Evolutionary conservation across 495 filamentous ascomycete species (phyloP).

Genomic region (Corynascus novoguineensis): DNA sequence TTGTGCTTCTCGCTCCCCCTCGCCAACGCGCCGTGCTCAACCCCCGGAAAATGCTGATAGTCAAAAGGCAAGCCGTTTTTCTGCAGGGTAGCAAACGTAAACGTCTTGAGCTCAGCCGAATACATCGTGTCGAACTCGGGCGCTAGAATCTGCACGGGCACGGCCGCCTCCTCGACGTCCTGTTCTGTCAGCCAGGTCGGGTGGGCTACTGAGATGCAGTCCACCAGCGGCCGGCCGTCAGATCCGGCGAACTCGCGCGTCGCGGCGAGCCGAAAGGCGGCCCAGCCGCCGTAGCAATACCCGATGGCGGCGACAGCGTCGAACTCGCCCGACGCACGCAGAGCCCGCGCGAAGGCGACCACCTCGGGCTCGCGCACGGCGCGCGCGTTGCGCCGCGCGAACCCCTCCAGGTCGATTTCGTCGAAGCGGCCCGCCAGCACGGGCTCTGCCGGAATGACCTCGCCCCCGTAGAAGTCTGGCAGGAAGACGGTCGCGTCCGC

Average conservation of each 20-base stretch:
- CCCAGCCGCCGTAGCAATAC: conserved; percentile 60
- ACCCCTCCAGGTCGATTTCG: conserved; percentile 38
- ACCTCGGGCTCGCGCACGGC: conserved; percentile 50
- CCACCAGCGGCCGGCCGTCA: conserved; percentile 42
- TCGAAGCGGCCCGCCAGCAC: conserved; percentile 28
- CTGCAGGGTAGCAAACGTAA: conserved; percentile 40
- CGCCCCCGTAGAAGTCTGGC: conserved; percentile 51
- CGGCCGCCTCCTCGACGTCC: conserved; percentile 48
- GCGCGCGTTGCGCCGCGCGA: conserved; percentile 37
- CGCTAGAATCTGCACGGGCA: conserved; percentile 55
- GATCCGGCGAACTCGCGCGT: conserved; percentile 17
- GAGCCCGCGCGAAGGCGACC: conserved; percentile 40
- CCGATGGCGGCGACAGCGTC: conserved; percentile 50
- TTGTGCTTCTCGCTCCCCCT: conserved; percentile 40
- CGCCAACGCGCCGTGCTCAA: conserved; percentile 47
- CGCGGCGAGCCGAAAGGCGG: conserved; percentile 13
- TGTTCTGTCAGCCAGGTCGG: conserved; percentile 43
- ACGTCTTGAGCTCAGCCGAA: conserved; percentile 48
- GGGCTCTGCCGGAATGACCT: conserved; percentile 28
- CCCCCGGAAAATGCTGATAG: conserved; percentile 53
- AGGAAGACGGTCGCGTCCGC: conserved; percentile 49
- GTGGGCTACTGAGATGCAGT: conserved; percentile 50
- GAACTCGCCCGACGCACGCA: conserved; percentile 34
- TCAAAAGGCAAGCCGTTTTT: conserved; percentile 45
- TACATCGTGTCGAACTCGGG: conserved; percentile 49